These are phyloP conservation scores for Fusarium xyrophilum DNA, from an alignment of 2,329 filamentous ascomycete genomes.

Conservation along the genomic window DNA sequence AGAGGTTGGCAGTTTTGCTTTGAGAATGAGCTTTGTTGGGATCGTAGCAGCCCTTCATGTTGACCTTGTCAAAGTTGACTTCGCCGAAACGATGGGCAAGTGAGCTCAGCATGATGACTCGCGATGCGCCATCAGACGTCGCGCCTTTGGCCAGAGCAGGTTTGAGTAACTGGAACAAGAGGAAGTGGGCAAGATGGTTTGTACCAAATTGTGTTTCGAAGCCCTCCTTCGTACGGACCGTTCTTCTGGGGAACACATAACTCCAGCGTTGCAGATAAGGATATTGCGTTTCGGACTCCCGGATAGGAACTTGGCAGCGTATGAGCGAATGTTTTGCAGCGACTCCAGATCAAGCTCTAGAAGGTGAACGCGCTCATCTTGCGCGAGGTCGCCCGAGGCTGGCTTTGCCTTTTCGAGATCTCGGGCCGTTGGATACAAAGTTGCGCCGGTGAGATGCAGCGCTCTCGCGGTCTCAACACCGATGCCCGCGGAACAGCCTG, in stretches of 20 bases:
- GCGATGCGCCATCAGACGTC: background rate
- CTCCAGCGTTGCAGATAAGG: conserved; percentile 7
- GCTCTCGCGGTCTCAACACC: background rate
- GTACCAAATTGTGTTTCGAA: conserved; percentile 9
- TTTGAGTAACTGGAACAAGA: background rate
- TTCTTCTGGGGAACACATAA: conserved; percentile 1
- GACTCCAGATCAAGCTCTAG: background rate
- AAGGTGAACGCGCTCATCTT: background rate
- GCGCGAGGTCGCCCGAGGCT: background rate
- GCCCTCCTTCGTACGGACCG: background rate
- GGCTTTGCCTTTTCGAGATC: background rate
- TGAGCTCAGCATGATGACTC: background rate
- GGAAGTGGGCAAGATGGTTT: conserved; percentile 2
- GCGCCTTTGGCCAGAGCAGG: background rate
- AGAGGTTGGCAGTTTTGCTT: conserved; percentile 8
- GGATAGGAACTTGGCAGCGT: background rate
- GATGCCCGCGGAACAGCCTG: background rate
- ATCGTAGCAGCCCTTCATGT: conserved; percentile 4
- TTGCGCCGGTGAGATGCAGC: background rate
- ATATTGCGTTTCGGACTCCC: background rate
- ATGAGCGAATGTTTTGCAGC: background rate
- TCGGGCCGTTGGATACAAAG: background rate
- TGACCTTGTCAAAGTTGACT: background rate
- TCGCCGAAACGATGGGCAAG: conserved; percentile 10
- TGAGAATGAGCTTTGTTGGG: background rate